Conservation (phyloP, 441 rosid species). For the Populus trichocarpa region DNA sequence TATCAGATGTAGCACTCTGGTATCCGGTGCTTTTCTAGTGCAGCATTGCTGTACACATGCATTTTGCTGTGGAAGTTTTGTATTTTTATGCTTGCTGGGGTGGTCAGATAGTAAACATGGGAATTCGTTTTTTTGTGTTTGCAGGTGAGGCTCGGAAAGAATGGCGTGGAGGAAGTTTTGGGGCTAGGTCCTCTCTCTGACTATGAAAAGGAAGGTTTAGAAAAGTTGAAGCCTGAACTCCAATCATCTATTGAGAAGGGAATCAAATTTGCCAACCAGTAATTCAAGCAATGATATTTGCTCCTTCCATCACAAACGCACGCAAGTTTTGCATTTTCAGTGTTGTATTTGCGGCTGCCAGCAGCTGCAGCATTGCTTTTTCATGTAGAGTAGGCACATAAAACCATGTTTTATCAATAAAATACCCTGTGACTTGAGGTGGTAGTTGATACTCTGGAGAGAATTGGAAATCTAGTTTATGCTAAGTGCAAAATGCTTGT, state of each 20-base stretch:
- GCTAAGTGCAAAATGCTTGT: too few species aligned
- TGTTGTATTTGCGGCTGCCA: constrained; percentile 31
- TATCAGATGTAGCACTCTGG: background rate
- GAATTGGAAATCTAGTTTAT: background rate
- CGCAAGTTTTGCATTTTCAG: constrained; percentile 25
- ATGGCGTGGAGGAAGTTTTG: constrained; percentile 83
- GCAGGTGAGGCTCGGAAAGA: constrained; percentile 94
- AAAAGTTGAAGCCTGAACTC: constrained; percentile 78
- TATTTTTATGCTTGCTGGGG: background rate
- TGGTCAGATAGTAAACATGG: background rate
- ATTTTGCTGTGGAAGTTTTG: too few species aligned
- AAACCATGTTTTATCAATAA: constrained; percentile 8
- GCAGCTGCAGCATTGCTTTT: constrained; percentile 21
- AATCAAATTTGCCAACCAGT: constrained; percentile 70
- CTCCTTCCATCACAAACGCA: constrained; percentile 4
- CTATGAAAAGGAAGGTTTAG: constrained; percentile 76
- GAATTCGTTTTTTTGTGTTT: background rate
- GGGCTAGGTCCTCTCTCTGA: constrained; percentile 82
- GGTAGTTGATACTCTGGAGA: too few species aligned
- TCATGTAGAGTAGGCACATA: constrained; percentile 21
- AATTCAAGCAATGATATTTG: background rate
- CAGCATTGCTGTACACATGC: background rate
- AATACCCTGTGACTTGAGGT: background rate
- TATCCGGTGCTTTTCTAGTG: background rate
- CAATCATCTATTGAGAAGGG: constrained; percentile 85